Conservation (phyloP, 2,329 filamentous ascomycete species). For the Penicillium hesseltinei region DNA sequence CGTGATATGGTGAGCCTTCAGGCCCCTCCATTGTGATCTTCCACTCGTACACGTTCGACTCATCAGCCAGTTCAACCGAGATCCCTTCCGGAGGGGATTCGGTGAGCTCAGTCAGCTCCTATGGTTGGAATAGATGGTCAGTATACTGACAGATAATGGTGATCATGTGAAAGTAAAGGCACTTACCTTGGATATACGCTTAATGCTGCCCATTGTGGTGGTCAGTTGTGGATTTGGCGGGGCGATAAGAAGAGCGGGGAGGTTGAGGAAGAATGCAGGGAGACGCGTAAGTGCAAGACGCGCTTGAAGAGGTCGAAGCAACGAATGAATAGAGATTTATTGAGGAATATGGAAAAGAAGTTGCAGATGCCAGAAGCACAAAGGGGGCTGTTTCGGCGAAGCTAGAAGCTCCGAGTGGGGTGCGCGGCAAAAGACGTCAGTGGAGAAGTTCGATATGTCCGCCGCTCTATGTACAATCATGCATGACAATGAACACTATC, state of each 20-base stretch:
- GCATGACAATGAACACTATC: background rate
- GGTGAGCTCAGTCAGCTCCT: constrained; percentile 63
- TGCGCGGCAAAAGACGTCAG: constrained; percentile 22
- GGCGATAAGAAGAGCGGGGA: constrained; percentile 17
- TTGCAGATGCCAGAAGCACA: background rate
- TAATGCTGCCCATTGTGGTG: constrained; percentile 43
- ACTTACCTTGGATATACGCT: constrained; percentile 48
- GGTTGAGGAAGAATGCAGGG: constrained; percentile 1
- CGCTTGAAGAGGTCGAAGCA: background rate
- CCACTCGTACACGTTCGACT: constrained; percentile 67
- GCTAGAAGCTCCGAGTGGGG: constrained; percentile 17
- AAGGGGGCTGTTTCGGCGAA: constrained; percentile 1
- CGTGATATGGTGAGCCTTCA: constrained; percentile 62
- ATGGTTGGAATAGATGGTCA: background rate
- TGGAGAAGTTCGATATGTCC: background rate
- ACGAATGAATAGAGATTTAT: background rate
- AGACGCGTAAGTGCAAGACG: background rate
- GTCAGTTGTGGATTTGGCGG: constrained; percentile 9
- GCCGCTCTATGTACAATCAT: background rate
- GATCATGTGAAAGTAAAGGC: background rate
- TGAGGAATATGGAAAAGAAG: background rate
- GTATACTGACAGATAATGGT: background rate
- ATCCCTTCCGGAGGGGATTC: constrained; percentile 57
- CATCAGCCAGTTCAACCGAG: constrained; percentile 57
- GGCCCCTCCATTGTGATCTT: constrained; percentile 66